Evolutionary conservation across 1,284 basidiomycete species (phyloP).

Genomic region (Hemileia vastatrix): DNA sequence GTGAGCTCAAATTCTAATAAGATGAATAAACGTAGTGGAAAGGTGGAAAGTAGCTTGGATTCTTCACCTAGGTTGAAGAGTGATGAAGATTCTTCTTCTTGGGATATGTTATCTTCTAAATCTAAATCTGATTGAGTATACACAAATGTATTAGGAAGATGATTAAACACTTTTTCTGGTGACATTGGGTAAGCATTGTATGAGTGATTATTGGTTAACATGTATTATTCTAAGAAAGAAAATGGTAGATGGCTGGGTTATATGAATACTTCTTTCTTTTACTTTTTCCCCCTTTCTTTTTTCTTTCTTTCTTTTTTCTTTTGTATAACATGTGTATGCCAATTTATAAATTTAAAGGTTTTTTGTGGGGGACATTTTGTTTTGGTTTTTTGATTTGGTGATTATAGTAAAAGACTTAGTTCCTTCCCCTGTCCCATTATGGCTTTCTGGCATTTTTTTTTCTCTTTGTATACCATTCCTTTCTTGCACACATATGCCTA

Average conservation of each 20-base stretch:
- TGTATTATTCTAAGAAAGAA: too few relatives aligned
- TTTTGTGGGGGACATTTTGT: too few relatives aligned
- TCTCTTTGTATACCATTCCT: too few relatives aligned
- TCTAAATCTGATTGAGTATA: slow-evolving; percentile 1
- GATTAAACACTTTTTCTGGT: neutral
- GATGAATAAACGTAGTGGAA: neutral
- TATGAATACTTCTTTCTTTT: neutral
- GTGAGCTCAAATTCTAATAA: neutral
- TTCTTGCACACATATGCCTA: too few relatives aligned
- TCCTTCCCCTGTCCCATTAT: too few relatives aligned
- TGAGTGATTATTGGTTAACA: neutral
- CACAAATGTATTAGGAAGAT: neutral
- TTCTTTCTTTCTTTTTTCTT: neutral
- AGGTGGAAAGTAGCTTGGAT: too few relatives aligned
- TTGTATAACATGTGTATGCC: too few relatives aligned
- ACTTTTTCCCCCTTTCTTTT: neutral
- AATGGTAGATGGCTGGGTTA: neutral
- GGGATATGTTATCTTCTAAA: slow-evolving; percentile 1
- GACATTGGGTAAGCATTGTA: neutral
- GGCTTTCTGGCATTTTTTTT: too few relatives aligned
- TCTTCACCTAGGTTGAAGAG: too few relatives aligned
- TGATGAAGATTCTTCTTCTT: slow-evolving; percentile 1
- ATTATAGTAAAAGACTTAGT: too few relatives aligned
- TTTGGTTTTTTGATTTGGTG: too few relatives aligned
- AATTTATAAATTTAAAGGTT: too few relatives aligned